Conservation (phyloP, 1,284 basidiomycete genomes). For the Trichosporon sp. region DNA sequence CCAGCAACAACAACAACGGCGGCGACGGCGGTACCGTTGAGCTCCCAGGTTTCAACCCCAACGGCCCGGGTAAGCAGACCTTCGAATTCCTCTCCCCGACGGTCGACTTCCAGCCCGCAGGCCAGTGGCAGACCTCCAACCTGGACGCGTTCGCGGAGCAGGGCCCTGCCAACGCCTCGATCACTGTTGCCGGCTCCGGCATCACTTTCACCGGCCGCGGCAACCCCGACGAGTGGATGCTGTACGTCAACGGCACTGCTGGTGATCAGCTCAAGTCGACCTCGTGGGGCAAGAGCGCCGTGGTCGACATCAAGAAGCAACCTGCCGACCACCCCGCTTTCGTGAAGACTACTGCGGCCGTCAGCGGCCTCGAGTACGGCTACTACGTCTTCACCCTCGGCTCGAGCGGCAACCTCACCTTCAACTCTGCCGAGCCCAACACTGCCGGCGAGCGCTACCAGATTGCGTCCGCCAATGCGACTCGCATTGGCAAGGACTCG, state of each 20-base stretch:
- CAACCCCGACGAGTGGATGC: background rate
- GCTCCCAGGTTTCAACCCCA: background rate
- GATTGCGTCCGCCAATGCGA: background rate
- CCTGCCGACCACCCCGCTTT: background rate
- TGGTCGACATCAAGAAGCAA: background rate
- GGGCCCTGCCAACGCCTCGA: background rate
- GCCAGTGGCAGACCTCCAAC: background rate
- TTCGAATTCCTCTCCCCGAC: conserved; percentile 1
- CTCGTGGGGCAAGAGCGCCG: conserved; percentile 3
- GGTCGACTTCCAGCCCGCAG: background rate
- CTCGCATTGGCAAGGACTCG: background rate
- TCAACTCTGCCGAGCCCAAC: background rate
- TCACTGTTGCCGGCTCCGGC: background rate
- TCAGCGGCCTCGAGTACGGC: background rate
- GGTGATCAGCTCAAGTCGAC: background rate
- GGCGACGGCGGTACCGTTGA: background rate
- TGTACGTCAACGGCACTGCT: background rate
- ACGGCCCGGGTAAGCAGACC: background rate
- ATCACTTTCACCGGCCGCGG: background rate
- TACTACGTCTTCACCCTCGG: conserved; percentile 2
- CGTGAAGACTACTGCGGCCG: background rate
- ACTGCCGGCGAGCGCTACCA: background rate
- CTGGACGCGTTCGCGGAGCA: background rate
- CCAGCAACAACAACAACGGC: background rate
- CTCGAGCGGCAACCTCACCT: background rate